Evolutionary conservation across 805 yeast species (phyloP).

Genomic region (Cyberlindnera nakhonratchasimensis): DNA sequence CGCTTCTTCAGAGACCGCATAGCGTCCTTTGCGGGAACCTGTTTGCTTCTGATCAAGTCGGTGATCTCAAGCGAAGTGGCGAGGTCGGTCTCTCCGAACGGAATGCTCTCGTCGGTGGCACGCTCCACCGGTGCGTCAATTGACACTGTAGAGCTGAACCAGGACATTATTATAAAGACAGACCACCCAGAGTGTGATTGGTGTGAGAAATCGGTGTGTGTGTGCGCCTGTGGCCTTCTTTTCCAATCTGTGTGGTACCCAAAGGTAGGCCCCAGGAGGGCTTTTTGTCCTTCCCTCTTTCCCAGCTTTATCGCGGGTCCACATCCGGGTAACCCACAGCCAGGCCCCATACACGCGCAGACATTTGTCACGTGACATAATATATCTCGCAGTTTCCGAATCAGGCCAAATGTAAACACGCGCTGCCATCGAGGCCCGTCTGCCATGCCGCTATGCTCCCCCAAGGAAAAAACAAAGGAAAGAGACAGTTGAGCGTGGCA

Average conservation of each 20-base stretch:
- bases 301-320: no score
- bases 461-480: background rate
- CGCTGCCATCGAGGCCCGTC: background rate
- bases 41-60: constrained; percentile 79
- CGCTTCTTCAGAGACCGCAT: constrained; percentile 82
- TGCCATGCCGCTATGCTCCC: background rate
- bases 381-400: constrained; percentile 16
- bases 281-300: no score
- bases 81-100: constrained; percentile 84
- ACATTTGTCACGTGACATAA: no score
- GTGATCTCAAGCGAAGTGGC: constrained; percentile 77
- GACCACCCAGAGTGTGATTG: background rate
- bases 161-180: constrained; percentile 22
- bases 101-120: constrained; percentile 88
- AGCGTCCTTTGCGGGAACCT: constrained; percentile 73
- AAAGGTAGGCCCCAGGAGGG: no score
- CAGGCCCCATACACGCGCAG: no score
- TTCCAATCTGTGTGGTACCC: no score
- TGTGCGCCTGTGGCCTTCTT: no score
- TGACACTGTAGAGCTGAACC: constrained; percentile 23
- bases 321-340: no score
- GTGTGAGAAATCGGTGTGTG: no score
- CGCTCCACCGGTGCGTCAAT: constrained; percentile 55
- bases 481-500: background rate
- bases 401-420: constrained; percentile 25